Evolutionary conservation across 352 stramenopile genomes (phyloP), one percentile per base, ranked within the genome.

Genomic region (Pythium chondricola): DNA sequence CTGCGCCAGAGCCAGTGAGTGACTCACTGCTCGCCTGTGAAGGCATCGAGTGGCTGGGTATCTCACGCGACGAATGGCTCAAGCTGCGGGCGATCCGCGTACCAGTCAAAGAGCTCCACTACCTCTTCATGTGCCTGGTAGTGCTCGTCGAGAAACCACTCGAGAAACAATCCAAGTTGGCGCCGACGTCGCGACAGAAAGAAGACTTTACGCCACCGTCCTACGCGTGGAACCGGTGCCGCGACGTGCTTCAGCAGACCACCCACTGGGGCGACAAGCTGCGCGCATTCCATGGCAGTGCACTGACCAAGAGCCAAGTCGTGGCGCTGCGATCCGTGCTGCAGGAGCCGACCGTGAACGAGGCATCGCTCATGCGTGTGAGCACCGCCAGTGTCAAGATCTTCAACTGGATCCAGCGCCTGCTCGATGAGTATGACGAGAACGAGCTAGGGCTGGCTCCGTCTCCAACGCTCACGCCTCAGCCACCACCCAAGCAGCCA

Each of bases 61-160:
- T 91, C 43, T 80, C 80, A 20, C 68, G 67, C 11, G 76, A 85
- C 25, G 76, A 91, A 38, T 82, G 76, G 53, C 55, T 74, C 25
- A 72, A 84, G 44, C 55, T 91, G 31, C 71, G 74, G 9, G 62
- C 60, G 31, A 84, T 88, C 26, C 79, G 76, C 7, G 67, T 85
- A 0, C 75, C 76, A 4, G 61, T 83, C 8, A 73, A 71, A 43
- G 80, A 88, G 63, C 61, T 91, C 13, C 80, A 91, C 41, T 85
- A 76, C 38, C 61, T 91, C 4, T 77, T 88, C 58, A 85, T 91
- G 70, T 88, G 76, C 43, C 60, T 91, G 32, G 65, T 83, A n/a
- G 55, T 87, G 3, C 49, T 91, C 18, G 46, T 88, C 6, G 67
- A 88, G 16, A 71, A 64, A n/a, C 64, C 75, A 2, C 52, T 65